Percentiles rank a stretch among this genome's conserved stretches.
Conservation (phyloP, 2,329 filamentous ascomycete species). For the Alternaria hordeiaustralica region DNA sequence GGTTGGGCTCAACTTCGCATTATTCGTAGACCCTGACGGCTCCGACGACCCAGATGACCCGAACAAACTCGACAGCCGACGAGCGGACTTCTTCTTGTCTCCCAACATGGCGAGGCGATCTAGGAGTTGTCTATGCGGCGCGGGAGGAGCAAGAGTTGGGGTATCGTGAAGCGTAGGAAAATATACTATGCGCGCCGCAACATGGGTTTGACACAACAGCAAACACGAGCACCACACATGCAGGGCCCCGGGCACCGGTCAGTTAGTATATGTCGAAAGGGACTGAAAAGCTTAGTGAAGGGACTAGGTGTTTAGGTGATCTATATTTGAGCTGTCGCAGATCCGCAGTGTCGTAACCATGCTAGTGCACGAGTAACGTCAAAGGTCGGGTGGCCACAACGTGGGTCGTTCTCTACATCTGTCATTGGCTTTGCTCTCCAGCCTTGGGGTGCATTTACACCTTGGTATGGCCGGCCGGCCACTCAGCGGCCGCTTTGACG, state of each 20-base stretch:
- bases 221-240: constrained; percentile 32
- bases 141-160: neutral
- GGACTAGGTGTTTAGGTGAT: constrained; percentile 25
- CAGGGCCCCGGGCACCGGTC: constrained; percentile 14
- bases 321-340: constrained; percentile 39
- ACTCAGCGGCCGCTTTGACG: constrained; percentile 1
- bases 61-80: constrained; percentile 45
- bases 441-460: constrained; percentile 4
- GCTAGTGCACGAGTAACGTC: constrained; percentile 24
- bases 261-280: constrained; percentile 15
- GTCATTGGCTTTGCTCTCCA: constrained; percentile 8
- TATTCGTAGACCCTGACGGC: constrained; percentile 6
- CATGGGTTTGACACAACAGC: constrained; percentile 23
- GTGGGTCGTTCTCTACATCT: constrained; percentile 9
- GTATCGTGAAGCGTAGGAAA: constrained; percentile 5
- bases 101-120: constrained; percentile 24
- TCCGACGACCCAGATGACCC: constrained; percentile 25
- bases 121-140: neutral
- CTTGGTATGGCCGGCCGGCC: constrained; percentile 1
- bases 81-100: constrained; percentile 42
- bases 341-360: constrained; percentile 29
- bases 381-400: constrained; percentile 24
- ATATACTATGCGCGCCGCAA: constrained; percentile 12
- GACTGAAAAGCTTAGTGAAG: constrained; percentile 19
- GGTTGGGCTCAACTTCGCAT: constrained; percentile 23